These are phyloP conservation scores for Naganishia vishniacii DNA, from an alignment of 768 basidiomycete genomes.

Conservation along the genomic window DNA sequence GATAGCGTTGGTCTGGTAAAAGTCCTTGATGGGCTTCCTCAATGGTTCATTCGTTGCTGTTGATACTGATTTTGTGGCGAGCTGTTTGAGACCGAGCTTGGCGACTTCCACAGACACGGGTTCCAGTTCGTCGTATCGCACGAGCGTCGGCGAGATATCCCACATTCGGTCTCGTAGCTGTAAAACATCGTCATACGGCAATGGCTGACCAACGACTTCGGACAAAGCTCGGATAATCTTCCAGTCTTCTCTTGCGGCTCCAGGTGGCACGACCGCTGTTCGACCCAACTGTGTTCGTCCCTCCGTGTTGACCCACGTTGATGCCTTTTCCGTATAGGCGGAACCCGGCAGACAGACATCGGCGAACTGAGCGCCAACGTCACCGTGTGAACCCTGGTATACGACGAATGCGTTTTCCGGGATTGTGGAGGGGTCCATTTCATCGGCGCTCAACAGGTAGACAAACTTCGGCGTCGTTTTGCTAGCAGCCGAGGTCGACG, in stretches of 20 bases:
- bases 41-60: slow-evolving; percentile 52
- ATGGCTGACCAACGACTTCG: slow-evolving; percentile 69
- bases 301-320: slow-evolving; percentile 96
- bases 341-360: slow-evolving; percentile 88
- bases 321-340: slow-evolving; percentile 86
- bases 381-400: slow-evolving; percentile 98
- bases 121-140: slow-evolving; percentile 78
- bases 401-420: slow-evolving; percentile 92
- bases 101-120: slow-evolving; percentile 67
- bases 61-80: slow-evolving; percentile 59
- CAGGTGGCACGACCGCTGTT: slow-evolving; percentile 88
- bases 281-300: slow-evolving; percentile 85
- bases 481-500: slow-evolving; percentile 72
- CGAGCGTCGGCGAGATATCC: slow-evolving; percentile 86
- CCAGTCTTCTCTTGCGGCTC: slow-evolving; percentile 93
- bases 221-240: slow-evolving; percentile 88
- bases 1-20: slow-evolving; percentile 94
- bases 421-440: slow-evolving; percentile 78
- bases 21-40: slow-evolving; percentile 77
- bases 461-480: slow-evolving; percentile 81
- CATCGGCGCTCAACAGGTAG: slow-evolving; percentile 94
- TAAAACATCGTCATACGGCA: slow-evolving; percentile 85
- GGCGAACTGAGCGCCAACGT: slow-evolving; percentile 91
- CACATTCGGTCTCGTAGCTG: slow-evolving; percentile 85
- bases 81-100: slow-evolving; percentile 61